Evolutionary conservation across 352 stramenopile genomes (phyloP).

Genomic region (Phytophthora tubulina): DNA sequence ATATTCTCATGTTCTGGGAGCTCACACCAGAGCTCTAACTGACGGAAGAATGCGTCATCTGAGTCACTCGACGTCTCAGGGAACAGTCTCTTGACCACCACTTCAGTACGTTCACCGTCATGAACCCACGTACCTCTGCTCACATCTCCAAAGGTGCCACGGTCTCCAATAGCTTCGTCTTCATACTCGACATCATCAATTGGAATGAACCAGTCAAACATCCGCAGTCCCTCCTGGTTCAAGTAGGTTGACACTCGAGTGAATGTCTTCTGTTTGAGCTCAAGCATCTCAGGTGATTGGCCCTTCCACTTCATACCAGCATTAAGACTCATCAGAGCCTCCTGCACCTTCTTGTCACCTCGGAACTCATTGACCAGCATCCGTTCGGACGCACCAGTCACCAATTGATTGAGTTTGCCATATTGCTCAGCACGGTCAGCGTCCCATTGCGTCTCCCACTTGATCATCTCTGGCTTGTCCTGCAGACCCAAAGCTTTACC

Average conservation of each 20-base stretch:
- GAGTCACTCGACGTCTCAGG: not conserved
- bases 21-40: constrained; percentile 46
- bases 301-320: constrained; percentile 18
- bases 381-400: not conserved
- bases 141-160: constrained; percentile 27
- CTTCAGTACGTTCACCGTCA: constrained; percentile 32
- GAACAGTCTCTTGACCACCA: constrained; percentile 24
- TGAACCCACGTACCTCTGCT: constrained; percentile 20
- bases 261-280: constrained; percentile 25
- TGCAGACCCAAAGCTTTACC: not conserved
- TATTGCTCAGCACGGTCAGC: constrained; percentile 7
- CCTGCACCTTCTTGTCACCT: constrained; percentile 31
- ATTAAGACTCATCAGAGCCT: constrained; percentile 29
- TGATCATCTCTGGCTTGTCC: not conserved
- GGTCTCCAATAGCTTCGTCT: constrained; percentile 11
- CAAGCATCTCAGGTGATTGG: constrained; percentile 13
- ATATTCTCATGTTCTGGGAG: constrained; percentile 43
- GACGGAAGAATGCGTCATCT: constrained; percentile 37
- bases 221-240: constrained; percentile 9
- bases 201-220: constrained; percentile 41
- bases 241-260: constrained; percentile 13
- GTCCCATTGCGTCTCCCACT: constrained; percentile 24
- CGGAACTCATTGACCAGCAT: constrained; percentile 32
- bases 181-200: constrained; percentile 36
- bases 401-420: constrained; percentile 10